Evolutionary conservation across 257 asterid genomes (phyloP), one percentile per base, ranked within the genome.

Genomic region (Nicotiana attenuata): DNA sequence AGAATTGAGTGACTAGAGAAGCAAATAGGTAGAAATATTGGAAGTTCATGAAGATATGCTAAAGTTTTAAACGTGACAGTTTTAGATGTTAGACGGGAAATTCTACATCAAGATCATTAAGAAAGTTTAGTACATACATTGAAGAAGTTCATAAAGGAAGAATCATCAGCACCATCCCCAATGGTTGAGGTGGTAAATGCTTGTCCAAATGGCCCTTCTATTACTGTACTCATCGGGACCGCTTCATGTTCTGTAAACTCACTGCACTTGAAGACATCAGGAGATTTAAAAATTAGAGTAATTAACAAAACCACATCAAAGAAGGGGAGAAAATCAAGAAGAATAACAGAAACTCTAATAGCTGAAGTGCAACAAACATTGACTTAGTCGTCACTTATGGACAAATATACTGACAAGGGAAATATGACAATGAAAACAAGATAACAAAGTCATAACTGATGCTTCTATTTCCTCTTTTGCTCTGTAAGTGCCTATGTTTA

Each of bases 201-300:
- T 9, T 85, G 88, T 83, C 85, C 89, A 65, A 83, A 77, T 47
- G 88, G 75, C 56, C 88, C 85, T 82, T 87, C 87, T 81, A 80
- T 83, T 79, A 80, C 85, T 13, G 83, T 84, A 81, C 84, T 81
- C 15, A 81, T 83, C 41, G 87, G 86, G 29, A 80, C 88, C 28
- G 86, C 87, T 67, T 87, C 90, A 85, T 83, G 88, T 80, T 81
- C 90, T 83, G 82, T 81, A 85, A 60, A 76, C 82, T 85, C 88
- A 79, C 91, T 88, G 80, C 75, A 80, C 45, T 65, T 16, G 52
- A 20, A 56, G 50, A 82, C 76, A 67, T 9, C 28, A 35, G 53
- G 52, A 67, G 2, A 67, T 10, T 20, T 17, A 67, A 33, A 65
- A 67, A 33, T 66, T 67, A 17, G 76, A 33, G 26, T 14, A 20